phyloP scores from a whole-genome alignment of 2,329 filamentous ascomycete genomes.

The Tolypocladium pustulatum region DNA sequence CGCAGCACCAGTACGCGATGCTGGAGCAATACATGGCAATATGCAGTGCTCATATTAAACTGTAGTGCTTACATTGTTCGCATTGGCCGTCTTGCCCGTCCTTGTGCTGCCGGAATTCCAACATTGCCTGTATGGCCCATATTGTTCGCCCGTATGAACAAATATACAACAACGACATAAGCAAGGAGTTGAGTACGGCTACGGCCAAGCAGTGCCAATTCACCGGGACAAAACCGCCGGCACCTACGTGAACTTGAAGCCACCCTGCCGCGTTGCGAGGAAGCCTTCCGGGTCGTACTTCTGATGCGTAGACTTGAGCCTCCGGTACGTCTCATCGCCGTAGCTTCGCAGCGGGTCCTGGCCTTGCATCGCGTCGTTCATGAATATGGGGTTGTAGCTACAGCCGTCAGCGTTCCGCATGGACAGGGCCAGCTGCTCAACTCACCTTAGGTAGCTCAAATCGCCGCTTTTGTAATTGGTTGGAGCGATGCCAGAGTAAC shows the following conservation, averaged over 20 bases:
- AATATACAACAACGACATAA: too few relatives aligned
- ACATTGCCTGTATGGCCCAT: too few relatives aligned
- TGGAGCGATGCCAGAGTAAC: conserved; percentile 8
- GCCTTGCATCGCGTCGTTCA: conserved; percentile 11
- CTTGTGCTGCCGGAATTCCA: too few relatives aligned
- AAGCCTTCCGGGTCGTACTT: conserved; percentile 8
- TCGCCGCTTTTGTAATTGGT: conserved; percentile 11
- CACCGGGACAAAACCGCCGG: background rate
- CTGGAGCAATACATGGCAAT: background rate
- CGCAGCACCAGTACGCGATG: background rate
- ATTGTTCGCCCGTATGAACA: too few relatives aligned
- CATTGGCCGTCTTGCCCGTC: too few relatives aligned
- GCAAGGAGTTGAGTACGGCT: background rate
- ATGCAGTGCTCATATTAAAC: background rate
- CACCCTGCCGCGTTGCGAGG: conserved; percentile 5
- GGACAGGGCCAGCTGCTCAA: background rate
- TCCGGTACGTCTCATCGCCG: conserved; percentile 4
- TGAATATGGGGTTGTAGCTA: conserved; percentile 13
- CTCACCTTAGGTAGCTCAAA: conserved; percentile 7
- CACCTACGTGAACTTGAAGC: conserved; percentile 1
- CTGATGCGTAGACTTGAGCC: conserved; percentile 4
- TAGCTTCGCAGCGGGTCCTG: conserved; percentile 11
- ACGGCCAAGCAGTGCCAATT: background rate
- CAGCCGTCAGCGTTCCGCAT: background rate
- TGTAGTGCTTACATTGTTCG: background rate